These are phyloP conservation scores for Leishmania tarentolae DNA, from an alignment of 208 protist genomes.

Conservation along the genomic window DNA sequence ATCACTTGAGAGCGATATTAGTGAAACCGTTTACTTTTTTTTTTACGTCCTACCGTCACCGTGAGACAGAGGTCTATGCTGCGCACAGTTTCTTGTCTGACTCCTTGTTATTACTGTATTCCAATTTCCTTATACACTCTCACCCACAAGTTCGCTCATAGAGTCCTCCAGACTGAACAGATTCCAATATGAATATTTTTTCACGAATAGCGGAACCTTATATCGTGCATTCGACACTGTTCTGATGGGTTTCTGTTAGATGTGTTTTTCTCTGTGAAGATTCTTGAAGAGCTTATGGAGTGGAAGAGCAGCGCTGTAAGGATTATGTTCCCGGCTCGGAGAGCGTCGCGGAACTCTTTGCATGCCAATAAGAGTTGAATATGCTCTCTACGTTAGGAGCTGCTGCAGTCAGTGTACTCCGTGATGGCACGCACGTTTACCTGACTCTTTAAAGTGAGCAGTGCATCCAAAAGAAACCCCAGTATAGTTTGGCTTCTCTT, in stretches of 20 bases:
- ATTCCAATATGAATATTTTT: neutral
- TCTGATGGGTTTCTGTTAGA: neutral
- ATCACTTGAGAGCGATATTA: neutral
- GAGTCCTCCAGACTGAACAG: neutral
- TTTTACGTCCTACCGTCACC: neutral
- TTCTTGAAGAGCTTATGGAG: neutral
- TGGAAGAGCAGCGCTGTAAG: neutral
- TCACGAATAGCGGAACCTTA: neutral
- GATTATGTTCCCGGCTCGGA: neutral
- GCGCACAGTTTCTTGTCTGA: neutral
- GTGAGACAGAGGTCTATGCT: neutral
- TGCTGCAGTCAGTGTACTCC: neutral
- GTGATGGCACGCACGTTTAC: neutral
- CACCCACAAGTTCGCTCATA: neutral
- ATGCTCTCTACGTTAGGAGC: neutral
- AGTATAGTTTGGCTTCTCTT: neutral
- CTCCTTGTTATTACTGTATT: no score
- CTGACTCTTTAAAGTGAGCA: neutral
- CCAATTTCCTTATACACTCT: neutral
- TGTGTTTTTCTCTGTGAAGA: neutral
- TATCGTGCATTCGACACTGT: neutral
- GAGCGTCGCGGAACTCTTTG: neutral
- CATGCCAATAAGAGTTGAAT: neutral
- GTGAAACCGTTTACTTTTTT: neutral
- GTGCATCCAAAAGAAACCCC: neutral